Evolutionary conservation across 176 grass and related monocot genomes (phyloP).

Genomic region (Aechmea fasciata): DNA sequence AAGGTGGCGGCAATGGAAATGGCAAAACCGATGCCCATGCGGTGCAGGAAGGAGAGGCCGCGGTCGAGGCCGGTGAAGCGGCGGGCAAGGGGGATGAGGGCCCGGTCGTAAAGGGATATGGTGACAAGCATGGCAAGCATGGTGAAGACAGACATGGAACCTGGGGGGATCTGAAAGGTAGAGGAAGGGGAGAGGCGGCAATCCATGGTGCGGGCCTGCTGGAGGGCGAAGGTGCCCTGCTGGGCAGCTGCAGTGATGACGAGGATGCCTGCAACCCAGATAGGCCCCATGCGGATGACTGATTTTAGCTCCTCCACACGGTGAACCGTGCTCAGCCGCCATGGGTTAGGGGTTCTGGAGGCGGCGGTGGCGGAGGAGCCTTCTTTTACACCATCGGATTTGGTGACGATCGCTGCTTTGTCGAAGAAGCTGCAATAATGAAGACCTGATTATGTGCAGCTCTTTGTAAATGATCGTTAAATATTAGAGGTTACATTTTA

Average conservation of each 20-base stretch:
- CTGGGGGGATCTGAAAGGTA: conserved; percentile 59
- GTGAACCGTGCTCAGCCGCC: conserved; percentile 78
- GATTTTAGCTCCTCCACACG: conserved; percentile 77
- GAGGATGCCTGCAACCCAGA: conserved; percentile 79
- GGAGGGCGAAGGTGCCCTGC: conserved; percentile 65
- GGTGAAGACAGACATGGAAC: conserved; percentile 67
- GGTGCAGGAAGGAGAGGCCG: conserved; percentile 66
- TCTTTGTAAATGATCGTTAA: too few species aligned
- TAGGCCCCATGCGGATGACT: conserved; percentile 67
- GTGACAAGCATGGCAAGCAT: conserved; percentile 46
- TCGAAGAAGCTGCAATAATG: conserved; percentile 51
- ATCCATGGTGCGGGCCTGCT: conserved; percentile 86
- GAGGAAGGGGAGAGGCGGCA: conserved; percentile 37
- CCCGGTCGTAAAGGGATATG: conserved; percentile 56
- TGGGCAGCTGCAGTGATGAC: conserved; percentile 51
- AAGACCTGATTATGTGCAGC: too few species aligned
- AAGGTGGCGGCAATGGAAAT: conserved; percentile 35
- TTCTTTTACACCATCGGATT: conserved; percentile 20
- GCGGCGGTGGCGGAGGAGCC: neutral
- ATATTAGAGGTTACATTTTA: too few species aligned
- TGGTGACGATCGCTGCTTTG: conserved; percentile 53
- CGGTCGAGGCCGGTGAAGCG: conserved; percentile 56
- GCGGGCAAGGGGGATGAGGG: conserved; percentile 42
- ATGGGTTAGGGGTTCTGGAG: conserved; percentile 24
- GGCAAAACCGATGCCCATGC: conserved; percentile 60